Evolutionary conservation across 805 yeast species (phyloP), one percentile per base, ranked within the genome.

Genomic region (Pachysolen tannophilus): DNA sequence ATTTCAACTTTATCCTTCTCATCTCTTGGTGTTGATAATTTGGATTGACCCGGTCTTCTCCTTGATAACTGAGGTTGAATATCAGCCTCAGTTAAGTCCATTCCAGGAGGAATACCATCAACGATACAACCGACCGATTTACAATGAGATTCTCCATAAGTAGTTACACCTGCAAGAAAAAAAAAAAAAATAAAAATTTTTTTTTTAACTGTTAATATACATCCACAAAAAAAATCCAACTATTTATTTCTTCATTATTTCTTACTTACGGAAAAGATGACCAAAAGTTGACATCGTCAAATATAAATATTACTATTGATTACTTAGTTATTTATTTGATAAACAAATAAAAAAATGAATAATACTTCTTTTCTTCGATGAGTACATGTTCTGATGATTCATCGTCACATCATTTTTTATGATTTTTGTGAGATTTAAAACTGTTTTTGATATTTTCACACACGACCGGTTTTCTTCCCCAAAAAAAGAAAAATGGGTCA

Each of bases 111-210:
- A 28, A 87, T 92, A 40, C 98, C 98, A 48, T 92, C 98, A 26
- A 92, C 96, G 42, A 92, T 92, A 63, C 97, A 92, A 21, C 98
- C 98, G 28, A 92, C 98, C 8, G 95, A 84, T 51, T 78, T 82
- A 66, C 98, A 92, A 65, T 92, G 98, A 7, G 96, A 86, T 58
- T 92, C 98, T 46, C 98, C 98, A 67, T 87, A 90, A 20, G 98
- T 90, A 43, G 97, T 90, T 46, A 90, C 97, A 41, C 63, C 66
- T 60, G 16, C 8, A 6, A 8, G n/a, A n/a, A n/a, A n/a, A n/a
- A n/a, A n/a, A n/a, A n/a, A n/a, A n/a, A n/a, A n/a, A n/a, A n/a
- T n/a, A n/a, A n/a, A n/a, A n/a, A n/a, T n/a, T n/a, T 9, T 2
- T 8, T 25, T 32, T 32, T 19, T 15, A 20, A 26, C 7, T 20